A percentile compares a stretch with the other conserved stretches of the same genome.
Conservation (phyloP, 768 basidiomycete genomes). For the Pleurotus eryngii region DNA sequence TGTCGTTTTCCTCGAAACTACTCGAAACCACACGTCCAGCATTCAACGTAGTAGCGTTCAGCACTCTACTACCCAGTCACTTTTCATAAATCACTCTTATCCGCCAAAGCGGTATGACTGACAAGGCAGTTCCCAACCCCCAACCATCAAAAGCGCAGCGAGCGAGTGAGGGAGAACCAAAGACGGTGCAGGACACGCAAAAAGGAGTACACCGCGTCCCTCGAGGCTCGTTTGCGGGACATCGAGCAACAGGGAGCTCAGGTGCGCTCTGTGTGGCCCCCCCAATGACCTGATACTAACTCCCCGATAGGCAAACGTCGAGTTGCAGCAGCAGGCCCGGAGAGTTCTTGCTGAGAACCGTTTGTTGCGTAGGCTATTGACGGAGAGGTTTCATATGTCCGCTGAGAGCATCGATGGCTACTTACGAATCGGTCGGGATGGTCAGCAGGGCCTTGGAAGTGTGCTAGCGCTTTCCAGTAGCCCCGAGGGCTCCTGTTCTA, state of each 20-base stretch:
- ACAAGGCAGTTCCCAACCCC: too few relatives aligned
- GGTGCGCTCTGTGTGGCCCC: neutral
- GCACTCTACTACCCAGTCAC: too few relatives aligned
- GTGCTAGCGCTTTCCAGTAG: neutral
- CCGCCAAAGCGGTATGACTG: too few relatives aligned
- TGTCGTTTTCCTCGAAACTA: too few relatives aligned
- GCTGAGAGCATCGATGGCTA: neutral
- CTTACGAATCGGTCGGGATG: neutral
- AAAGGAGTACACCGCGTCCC: neutral
- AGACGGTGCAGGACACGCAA: neutral
- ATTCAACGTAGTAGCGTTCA: too few relatives aligned
- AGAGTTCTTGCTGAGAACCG: neutral
- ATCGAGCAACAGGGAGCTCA: neutral
- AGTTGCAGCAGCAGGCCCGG: constrained; percentile 3
- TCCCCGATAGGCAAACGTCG: neutral
- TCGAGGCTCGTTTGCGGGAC: neutral
- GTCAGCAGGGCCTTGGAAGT: neutral
- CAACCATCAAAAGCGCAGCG: neutral
- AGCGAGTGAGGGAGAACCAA: constrained; percentile 1
- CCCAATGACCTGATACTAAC: too few relatives aligned
- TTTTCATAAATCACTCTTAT: too few relatives aligned
- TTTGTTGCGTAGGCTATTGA: neutral
- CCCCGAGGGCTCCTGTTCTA: neutral
- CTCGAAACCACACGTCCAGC: too few relatives aligned
- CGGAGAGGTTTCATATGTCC: neutral